Evolutionary conservation across 805 yeast species (phyloP).

Genomic region (Saturnispora galanensis): DNA sequence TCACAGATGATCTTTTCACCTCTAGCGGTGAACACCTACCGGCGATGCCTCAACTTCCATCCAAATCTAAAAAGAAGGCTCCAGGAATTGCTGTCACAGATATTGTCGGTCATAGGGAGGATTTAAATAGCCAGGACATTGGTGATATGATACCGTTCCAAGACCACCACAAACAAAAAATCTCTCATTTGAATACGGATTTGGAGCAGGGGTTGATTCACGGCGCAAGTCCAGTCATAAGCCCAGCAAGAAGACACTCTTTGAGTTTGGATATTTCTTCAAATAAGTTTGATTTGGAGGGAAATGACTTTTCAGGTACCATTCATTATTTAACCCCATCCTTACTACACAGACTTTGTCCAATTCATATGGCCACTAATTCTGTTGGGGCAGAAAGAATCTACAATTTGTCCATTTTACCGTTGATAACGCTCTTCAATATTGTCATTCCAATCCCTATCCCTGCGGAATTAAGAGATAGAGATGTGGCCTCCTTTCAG

Average conservation of each 20-base stretch:
- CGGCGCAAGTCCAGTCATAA: background rate
- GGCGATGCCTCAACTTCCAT: background rate
- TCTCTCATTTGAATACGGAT: background rate
- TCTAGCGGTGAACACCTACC: background rate
- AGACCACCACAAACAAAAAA: background rate
- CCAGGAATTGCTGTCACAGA: slow-evolving; percentile 7
- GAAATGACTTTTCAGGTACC: background rate
- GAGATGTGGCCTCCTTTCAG: slow-evolving; percentile 10
- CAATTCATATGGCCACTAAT: slow-evolving; percentile 6
- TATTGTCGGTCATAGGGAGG: background rate
- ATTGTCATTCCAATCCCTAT: slow-evolving; percentile 22
- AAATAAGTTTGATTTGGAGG: background rate
- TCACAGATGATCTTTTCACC: background rate
- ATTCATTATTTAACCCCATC: slow-evolving; percentile 7
- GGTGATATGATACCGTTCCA: background rate
- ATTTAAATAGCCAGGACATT: background rate
- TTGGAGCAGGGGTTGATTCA: background rate
- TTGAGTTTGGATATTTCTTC: slow-evolving; percentile 3
- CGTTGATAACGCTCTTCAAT: slow-evolving; percentile 20
- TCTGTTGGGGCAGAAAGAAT: slow-evolving; percentile 16
- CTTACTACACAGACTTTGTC: slow-evolving; percentile 7
- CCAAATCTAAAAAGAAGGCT: slow-evolving; percentile 1
- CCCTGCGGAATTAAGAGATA: slow-evolving; percentile 8
- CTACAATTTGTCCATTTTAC: slow-evolving; percentile 18
- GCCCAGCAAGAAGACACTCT: background rate